These are phyloP conservation scores for Fusarium sp. DNA, from an alignment of 2,329 filamentous ascomycete genomes.

Conservation along the genomic window DNA sequence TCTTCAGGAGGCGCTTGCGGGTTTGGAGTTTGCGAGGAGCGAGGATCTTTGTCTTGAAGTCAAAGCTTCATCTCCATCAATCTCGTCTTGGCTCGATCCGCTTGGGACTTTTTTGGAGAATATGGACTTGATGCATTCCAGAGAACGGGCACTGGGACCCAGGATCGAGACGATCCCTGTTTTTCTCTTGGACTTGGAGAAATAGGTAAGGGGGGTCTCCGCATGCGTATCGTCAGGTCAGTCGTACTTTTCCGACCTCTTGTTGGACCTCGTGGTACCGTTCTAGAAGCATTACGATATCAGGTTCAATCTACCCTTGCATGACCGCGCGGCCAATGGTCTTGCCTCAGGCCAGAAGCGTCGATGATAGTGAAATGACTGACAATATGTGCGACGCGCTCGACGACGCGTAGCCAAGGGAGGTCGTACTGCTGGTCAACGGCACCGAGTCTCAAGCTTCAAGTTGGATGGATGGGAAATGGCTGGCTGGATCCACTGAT, in stretches of 20 bases:
- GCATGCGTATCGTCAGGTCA: conserved; percentile 1
- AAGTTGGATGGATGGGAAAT: conserved; percentile 12
- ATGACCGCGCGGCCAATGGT: conserved; percentile 41
- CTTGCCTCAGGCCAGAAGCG: conserved; percentile 17
- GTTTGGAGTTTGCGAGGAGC: conserved; percentile 4
- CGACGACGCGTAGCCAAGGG: conserved; percentile 27
- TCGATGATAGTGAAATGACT: conserved; percentile 30
- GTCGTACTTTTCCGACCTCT: conserved; percentile 23
- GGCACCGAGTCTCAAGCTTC: conserved; percentile 15
- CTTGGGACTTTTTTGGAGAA: conserved; percentile 14
- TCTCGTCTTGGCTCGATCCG: conserved; percentile 29
- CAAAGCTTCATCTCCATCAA: conserved; percentile 19
- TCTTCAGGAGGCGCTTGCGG: conserved; percentile 40
- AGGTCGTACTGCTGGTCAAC: conserved; percentile 26
- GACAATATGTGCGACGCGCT: conserved; percentile 24
- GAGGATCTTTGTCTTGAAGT: conserved; percentile 12
- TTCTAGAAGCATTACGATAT: conserved; percentile 42
- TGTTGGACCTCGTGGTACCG: conserved; percentile 35
- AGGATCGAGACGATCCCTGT: conserved; percentile 31
- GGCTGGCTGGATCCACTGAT: conserved; percentile 40
- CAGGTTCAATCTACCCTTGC: conserved; percentile 40
- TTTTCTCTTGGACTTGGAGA: conserved; percentile 32
- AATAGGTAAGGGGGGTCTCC: conserved; percentile 15
- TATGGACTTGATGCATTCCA: conserved; percentile 37
- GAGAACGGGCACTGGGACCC: conserved; percentile 19